Percentiles rank a stretch among this genome's conserved stretches.
These are phyloP conservation scores for Vigna angularis DNA, from an alignment of 306 rosid species.

Conservation along the genomic window DNA sequence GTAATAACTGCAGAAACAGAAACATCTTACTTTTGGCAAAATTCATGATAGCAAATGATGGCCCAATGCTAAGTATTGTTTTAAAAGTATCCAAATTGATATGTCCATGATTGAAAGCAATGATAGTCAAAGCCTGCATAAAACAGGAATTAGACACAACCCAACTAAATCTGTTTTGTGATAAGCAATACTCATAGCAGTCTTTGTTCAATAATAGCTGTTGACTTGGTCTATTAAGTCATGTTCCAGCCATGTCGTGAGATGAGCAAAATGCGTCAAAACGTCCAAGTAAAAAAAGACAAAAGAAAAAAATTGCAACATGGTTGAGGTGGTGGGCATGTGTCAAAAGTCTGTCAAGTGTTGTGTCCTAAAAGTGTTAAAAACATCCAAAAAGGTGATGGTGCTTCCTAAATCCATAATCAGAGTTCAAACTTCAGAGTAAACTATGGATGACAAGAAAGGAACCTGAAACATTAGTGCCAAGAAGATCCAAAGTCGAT, in stretches of 20 bases:
- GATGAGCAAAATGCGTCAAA: neutral
- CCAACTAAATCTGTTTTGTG: neutral
- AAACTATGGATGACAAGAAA: slow-evolving; percentile 34
- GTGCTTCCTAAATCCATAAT: neutral
- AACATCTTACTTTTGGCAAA: slow-evolving; percentile 75
- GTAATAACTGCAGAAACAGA: slow-evolving; percentile 34
- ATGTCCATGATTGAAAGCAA: slow-evolving; percentile 72
- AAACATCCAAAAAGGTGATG: neutral
- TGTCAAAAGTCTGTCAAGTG: too few relatives aligned
- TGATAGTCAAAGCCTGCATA: slow-evolving; percentile 77
- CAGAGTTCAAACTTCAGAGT: slow-evolving; percentile 36
- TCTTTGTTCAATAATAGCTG: too few relatives aligned
- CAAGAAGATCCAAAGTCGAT: slow-evolving; percentile 97
- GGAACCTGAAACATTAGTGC: slow-evolving; percentile 93
- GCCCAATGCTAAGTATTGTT: slow-evolving; percentile 84
- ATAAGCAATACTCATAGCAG: too few relatives aligned
- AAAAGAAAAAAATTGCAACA: too few relatives aligned
- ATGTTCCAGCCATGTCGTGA: neutral
- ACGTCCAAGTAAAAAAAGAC: too few relatives aligned
- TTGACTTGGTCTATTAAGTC: neutral
- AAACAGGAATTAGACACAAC: slow-evolving; percentile 39
- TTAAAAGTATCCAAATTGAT: slow-evolving; percentile 75
- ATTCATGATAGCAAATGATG: slow-evolving; percentile 84
- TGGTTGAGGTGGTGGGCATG: too few relatives aligned
- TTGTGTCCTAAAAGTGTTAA: too few relatives aligned